Conservation (phyloP, 805 yeast species). For the Spathaspora sp. region DNA sequence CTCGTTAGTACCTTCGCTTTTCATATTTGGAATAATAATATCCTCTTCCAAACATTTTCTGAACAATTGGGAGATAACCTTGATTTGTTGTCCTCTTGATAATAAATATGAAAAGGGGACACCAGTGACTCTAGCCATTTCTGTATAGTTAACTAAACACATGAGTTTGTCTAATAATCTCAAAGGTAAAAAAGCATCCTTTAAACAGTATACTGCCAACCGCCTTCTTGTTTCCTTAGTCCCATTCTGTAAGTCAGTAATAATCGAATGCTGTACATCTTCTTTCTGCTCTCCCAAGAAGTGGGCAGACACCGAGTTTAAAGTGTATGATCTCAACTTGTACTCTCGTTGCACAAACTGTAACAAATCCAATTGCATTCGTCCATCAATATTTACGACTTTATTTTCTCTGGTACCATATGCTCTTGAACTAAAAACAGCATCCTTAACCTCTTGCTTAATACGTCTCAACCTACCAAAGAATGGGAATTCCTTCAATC, state of each 20-base stretch:
- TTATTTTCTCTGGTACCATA: conserved; percentile 95
- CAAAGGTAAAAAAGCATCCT: conserved; percentile 91
- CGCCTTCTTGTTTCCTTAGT: conserved; percentile 89
- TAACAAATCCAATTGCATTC: conserved; percentile 89
- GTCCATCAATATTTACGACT: conserved; percentile 88
- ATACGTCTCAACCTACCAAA: conserved; percentile 73
- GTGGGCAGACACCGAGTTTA: conserved; percentile 92
- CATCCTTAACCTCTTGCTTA: conserved; percentile 75
- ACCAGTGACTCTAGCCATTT: conserved; percentile 99
- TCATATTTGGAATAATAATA: conserved; percentile 87
- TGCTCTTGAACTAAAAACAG: conserved; percentile 89
- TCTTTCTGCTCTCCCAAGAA: conserved; percentile 95
- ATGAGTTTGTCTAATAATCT: conserved; percentile 86
- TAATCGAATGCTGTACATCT: conserved; percentile 96
- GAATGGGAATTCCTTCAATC: conserved; percentile 68
- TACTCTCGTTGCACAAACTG: conserved; percentile 94
- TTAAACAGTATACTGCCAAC: conserved; percentile 93
- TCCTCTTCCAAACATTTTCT: conserved; percentile 86
- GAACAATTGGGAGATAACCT: conserved; percentile 92
- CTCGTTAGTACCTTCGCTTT: conserved; percentile 74
- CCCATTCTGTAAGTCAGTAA: conserved; percentile 92
- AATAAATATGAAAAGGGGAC: conserved; percentile 91
- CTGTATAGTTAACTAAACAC: conserved; percentile 96
- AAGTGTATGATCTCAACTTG: conserved; percentile 88
- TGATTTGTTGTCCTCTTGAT: conserved; percentile 95